Percentiles rank a stretch among this genome's conserved stretches.
These are phyloP conservation scores for Tricholoma furcatifolium DNA, from an alignment of 768 basidiomycete species.

Conservation along the genomic window DNA sequence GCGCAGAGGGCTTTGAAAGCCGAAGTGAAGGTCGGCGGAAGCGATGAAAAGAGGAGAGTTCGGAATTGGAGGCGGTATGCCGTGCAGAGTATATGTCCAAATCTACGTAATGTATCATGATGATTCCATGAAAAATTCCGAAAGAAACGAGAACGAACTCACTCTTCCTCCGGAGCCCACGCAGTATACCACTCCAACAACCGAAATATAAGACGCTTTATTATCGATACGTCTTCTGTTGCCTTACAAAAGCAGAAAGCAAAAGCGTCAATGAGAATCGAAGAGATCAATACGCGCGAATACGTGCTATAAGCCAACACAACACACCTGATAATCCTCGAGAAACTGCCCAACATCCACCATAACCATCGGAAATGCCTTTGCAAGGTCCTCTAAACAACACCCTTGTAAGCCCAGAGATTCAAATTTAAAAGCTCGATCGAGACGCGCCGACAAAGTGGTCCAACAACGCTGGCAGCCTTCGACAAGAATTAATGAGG, in stretches of 20 bases:
- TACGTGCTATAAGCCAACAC: too few relatives aligned
- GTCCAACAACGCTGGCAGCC: conserved; percentile 65
- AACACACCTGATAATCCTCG: conserved; percentile 60
- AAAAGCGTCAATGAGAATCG: neutral
- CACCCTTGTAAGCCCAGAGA: neutral
- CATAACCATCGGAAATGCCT: conserved; percentile 55
- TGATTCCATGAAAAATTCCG: too few relatives aligned
- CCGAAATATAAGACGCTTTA: conserved; percentile 55
- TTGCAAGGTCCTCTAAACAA: conserved; percentile 58
- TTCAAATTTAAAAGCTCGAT: neutral
- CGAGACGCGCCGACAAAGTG: conserved; percentile 61
- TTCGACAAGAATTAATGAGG: conserved; percentile 53
- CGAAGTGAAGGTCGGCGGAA: conserved; percentile 65
- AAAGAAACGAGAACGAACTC: conserved; percentile 22
- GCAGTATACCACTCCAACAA: conserved; percentile 71
- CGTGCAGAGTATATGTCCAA: conserved; percentile 33
- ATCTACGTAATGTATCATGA: too few relatives aligned
- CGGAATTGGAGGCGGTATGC: conserved; percentile 72
- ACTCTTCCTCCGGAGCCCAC: conserved; percentile 75
- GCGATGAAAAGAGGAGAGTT: conserved; percentile 67
- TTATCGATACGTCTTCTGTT: conserved; percentile 43
- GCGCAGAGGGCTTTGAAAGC: conserved; percentile 70
- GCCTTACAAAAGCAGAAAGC: conserved; percentile 33
- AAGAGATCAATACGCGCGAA: neutral
- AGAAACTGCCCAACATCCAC: conserved; percentile 61